Evolutionary conservation across 345 rosid genomes (phyloP).

Genomic region (Arabidopsis arenosa): DNA sequence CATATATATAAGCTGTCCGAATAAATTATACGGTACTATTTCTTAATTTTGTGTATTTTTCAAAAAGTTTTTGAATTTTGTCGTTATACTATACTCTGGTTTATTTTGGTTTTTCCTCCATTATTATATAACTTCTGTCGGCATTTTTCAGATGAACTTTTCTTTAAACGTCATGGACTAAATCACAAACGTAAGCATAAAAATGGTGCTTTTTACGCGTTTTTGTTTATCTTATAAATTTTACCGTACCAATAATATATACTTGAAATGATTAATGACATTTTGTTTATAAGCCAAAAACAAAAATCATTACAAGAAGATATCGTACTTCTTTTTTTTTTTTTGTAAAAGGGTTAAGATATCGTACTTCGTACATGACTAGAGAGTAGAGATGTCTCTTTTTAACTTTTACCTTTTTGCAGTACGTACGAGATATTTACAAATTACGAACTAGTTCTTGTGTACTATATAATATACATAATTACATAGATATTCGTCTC

Average conservation of each 20-base stretch:
- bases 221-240: conserved; percentile 1
- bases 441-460: not conserved
- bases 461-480: not conserved
- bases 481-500: not conserved
- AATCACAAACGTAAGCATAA: conserved; percentile 4
- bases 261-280: not conserved
- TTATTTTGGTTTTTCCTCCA: conserved; percentile 1
- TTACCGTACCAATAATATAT: not conserved
- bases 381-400: not conserved
- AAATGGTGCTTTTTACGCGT: conserved; percentile 29
- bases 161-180: conserved; percentile 2
- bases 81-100: not conserved
- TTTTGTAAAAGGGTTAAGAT: too few species aligned
- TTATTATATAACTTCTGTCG: not conserved
- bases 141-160: conserved; percentile 14
- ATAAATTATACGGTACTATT: conserved; percentile 14
- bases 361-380: not conserved
- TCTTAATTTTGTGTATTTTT: not conserved
- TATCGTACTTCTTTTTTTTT: not conserved
- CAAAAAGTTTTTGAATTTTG: not conserved
- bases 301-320: not conserved
- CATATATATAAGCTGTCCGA: conserved; percentile 37
- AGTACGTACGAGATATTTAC: not conserved
- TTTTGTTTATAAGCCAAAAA: not conserved
- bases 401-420: not conserved